phyloP scores from a whole-genome alignment of 1,139 yeast species.

The Zhuliangozyma blackwelliae region DNA sequence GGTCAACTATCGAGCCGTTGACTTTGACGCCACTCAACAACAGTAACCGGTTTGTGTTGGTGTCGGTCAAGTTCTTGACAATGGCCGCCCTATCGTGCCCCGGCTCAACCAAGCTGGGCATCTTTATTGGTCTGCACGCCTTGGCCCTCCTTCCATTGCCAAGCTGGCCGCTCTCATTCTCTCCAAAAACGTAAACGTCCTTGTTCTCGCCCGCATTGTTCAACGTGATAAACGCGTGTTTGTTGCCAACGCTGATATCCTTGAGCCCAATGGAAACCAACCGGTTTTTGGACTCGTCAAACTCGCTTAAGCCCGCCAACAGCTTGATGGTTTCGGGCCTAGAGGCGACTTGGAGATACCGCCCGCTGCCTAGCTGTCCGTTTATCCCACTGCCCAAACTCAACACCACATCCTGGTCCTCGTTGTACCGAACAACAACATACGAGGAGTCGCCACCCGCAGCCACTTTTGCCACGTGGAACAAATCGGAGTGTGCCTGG shows the following conservation, averaged over 20 bases:
- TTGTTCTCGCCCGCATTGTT: slow-evolving; percentile 37
- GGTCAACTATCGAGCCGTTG: slow-evolving; percentile 34
- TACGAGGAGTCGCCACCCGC: slow-evolving; percentile 73
- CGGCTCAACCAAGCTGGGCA: slow-evolving; percentile 61
- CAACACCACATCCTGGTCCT: slow-evolving; percentile 32
- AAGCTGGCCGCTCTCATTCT: slow-evolving; percentile 74
- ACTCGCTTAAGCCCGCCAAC: slow-evolving; percentile 42
- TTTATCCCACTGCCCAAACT: slow-evolving; percentile 80
- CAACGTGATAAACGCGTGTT: slow-evolving; percentile 63
- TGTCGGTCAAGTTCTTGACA: slow-evolving; percentile 28
- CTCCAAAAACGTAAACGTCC: slow-evolving; percentile 80
- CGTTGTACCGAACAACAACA: slow-evolving; percentile 35
- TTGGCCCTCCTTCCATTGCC: slow-evolving; percentile 76
- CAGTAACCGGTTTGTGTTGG: slow-evolving; percentile 44
- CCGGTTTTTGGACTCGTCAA: slow-evolving; percentile 25
- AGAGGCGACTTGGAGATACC: slow-evolving; percentile 68
- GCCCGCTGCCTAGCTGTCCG: slow-evolving; percentile 86
- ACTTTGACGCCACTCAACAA: slow-evolving; percentile 27
- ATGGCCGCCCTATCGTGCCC: slow-evolving; percentile 15
- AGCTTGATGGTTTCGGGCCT: slow-evolving; percentile 61
- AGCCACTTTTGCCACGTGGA: slow-evolving; percentile 46
- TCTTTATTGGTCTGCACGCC: slow-evolving; percentile 48
- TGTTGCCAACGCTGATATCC: slow-evolving; percentile 56
- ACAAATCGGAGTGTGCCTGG: slow-evolving; percentile 29
- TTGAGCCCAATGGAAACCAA: slow-evolving; percentile 44